These are phyloP conservation scores for Nicotiana obtusifolia DNA, from an alignment of 257 asterid species.

Conservation along the genomic window DNA sequence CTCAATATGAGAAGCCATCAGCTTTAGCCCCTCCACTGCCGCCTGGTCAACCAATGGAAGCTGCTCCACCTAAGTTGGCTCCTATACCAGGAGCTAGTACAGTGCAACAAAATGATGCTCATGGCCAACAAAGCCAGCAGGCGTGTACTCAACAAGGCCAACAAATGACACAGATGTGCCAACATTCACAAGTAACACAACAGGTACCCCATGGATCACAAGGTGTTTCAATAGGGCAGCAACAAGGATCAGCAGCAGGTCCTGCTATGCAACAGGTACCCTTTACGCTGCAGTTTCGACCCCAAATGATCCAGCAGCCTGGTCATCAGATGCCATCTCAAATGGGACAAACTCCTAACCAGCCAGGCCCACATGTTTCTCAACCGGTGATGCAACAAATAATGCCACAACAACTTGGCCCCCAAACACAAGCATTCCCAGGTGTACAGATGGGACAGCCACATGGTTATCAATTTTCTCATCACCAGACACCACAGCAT, in stretches of 20 bases:
- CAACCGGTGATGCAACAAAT: slow-evolving; percentile 43
- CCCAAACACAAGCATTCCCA: slow-evolving; percentile 47
- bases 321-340: slow-evolving; percentile 48
- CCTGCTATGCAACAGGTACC: slow-evolving; percentile 41
- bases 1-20: slow-evolving; percentile 79
- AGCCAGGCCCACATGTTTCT: slow-evolving; percentile 43
- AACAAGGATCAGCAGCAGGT: slow-evolving; percentile 49
- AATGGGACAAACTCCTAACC: slow-evolving; percentile 35
- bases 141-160: slow-evolving; percentile 33
- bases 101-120: slow-evolving; percentile 42
- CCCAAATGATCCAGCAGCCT: slow-evolving; percentile 49
- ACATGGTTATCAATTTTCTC: slow-evolving; percentile 51
- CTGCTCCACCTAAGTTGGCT: slow-evolving; percentile 52
- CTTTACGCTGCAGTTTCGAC: slow-evolving; percentile 38
- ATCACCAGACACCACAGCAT: slow-evolving; percentile 56
- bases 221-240: slow-evolving; percentile 32
- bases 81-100: slow-evolving; percentile 57
- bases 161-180: slow-evolving; percentile 19
- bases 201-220: slow-evolving; percentile 32
- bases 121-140: slow-evolving; percentile 38
- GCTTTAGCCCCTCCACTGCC: slow-evolving; percentile 66
- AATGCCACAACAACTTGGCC: slow-evolving; percentile 34
- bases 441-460: slow-evolving; percentile 47
- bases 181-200: slow-evolving; percentile 17
- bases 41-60: slow-evolving; percentile 57